Evolutionary conservation across 129 eudicot genomes (phyloP), one percentile per base, ranked within the genome.

Genomic region (Flaveria robusta): DNA sequence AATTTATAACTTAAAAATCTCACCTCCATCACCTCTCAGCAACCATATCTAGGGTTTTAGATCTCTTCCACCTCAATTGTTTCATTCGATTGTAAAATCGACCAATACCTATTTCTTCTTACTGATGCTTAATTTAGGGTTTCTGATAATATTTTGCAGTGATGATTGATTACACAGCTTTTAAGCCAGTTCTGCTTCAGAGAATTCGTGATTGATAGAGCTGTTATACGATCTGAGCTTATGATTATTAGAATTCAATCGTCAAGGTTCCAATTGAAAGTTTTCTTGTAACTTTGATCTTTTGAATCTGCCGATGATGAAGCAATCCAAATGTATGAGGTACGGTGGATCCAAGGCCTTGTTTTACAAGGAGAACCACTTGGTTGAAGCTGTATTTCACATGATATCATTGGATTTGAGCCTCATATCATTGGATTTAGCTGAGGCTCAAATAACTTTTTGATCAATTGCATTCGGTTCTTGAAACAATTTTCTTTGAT

Each of bases 101-200:
- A 15, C 54, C 16, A 43, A 4, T 49, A 0, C 18, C 10, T 51
- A 2, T 51, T 51, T 22, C 23, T 20, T 22, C 3, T 56, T 22
- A 34, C 7, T 9, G 29, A 2, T 37, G 50, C 1, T 66, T 42
- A 55, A 50, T 70, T 49, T 49, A 23, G 24, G 15, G 18, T 7
- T 73, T 71, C 13, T n/a, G 15, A n/a, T 27, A 9, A 71, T 5
- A 37, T n/a, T 18, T 45, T 82, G 87, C 90, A 11, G 75, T 83
- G 95, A 91, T 86, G 97, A 91, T 74, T 71, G 14, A 75, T 34
- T 46, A 9, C 47, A 70, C 87, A 89, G 93, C 96, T 85, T 43
- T 79, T 84, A 87, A 77, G 97, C 97, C 96, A 91, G 96, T 91
- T 91, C 97, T 91, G 96, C 97, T 91, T 89, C 97, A 74, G 97